A percentile compares a stretch with the other conserved stretches of the same genome.
Evolutionary conservation across 352 stramenopile genomes (phyloP).

Genomic region (Saprolegnia parasitica): DNA sequence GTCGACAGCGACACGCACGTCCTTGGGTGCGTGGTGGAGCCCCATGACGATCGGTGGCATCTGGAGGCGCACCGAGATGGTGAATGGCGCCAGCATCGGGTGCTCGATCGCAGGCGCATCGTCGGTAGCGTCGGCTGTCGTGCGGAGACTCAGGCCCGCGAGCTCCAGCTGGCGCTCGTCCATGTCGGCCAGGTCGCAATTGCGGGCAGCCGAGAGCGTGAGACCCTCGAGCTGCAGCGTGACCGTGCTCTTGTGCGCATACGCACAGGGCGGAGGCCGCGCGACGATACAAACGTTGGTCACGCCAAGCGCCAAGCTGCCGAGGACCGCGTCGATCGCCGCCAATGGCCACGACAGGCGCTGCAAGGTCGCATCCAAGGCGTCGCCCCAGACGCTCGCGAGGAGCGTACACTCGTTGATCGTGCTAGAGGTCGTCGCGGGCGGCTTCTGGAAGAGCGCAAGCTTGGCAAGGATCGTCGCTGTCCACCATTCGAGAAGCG

Average conservation of each 20-base stretch:
- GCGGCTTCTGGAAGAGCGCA: conserved; percentile 37
- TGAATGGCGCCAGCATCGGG: conserved; percentile 42
- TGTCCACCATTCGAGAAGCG: conserved; percentile 56
- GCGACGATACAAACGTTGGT: not conserved
- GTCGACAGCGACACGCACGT: conserved; percentile 3
- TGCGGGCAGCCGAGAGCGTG: not conserved
- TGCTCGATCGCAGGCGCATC: conserved; percentile 28
- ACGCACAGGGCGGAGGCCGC: not conserved
- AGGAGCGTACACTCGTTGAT: conserved; percentile 6
- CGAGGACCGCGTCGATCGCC: not conserved
- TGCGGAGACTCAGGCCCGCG: conserved; percentile 35
- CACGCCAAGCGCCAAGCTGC: not conserved
- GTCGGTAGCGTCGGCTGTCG: not conserved
- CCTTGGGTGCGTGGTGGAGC: conserved; percentile 36
- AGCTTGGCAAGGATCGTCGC: conserved; percentile 55
- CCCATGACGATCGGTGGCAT: conserved; percentile 67
- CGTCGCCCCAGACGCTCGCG: not conserved
- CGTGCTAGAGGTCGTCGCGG: conserved; percentile 32
- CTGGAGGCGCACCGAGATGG: conserved; percentile 50
- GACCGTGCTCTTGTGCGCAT: not conserved
- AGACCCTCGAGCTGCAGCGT: not conserved
- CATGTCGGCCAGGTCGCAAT: conserved; percentile 33
- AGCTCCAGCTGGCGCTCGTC: conserved; percentile 31
- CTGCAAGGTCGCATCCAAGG: not conserved
- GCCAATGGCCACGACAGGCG: not conserved